Base-by-base conservation (phyloP, 1,139 yeast genomes). In the Pichiaceae sp. region DNA sequence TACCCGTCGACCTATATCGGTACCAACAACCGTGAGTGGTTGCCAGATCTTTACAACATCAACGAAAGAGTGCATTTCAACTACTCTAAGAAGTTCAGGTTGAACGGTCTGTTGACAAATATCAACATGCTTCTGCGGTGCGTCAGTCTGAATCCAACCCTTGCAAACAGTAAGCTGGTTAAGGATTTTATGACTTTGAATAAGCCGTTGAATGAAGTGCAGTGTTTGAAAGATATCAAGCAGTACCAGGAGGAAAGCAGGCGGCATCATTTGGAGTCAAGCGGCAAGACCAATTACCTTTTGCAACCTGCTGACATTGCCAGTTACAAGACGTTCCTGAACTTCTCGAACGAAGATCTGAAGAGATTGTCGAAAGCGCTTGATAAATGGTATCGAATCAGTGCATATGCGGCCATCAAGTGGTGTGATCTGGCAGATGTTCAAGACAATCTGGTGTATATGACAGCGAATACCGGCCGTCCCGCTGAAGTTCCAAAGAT, bases 251-350 rank as follows among this genome's bases (percentile, higher is more conserved):
- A 52, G 32, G 24, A 21, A 11, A 21, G 24, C 11, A 21, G 11
- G 9, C 24, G 24, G 24, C n/a, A n/a, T n/a, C n/a, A n/a, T n/a
- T n/a, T n/a, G n/a, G n/a, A n/a, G n/a, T n/a, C n/a, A n/a, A n/a
- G n/a, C n/a, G 33, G 20, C 12, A 30, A 32, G 14, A 23, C 25
- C n/a, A 21, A 12, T 12, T 33, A 33, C 15, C 21, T 28, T 17
- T 36, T 43, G 16, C 32, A 38, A 14, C 46, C 51, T 2, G 75
- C 69, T 37, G 70, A 67, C 37, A 54, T 68, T 24, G 59, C 63
- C 15, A 82, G 77, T 33, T 75, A 78, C 33, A 74, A 70, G 35
- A 64, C 65, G 25, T 82, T 83, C 48, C 50, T 80, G 20, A 65
- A 66, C 31, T 79, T 67, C 46, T 72, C 82, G 1, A 44, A 61